A percentile compares a stretch with the other conserved stretches of the same genome.
Evolutionary conservation across 495 filamentous ascomycete species (phyloP).

Genomic region (Neurospora sublineolata): DNA sequence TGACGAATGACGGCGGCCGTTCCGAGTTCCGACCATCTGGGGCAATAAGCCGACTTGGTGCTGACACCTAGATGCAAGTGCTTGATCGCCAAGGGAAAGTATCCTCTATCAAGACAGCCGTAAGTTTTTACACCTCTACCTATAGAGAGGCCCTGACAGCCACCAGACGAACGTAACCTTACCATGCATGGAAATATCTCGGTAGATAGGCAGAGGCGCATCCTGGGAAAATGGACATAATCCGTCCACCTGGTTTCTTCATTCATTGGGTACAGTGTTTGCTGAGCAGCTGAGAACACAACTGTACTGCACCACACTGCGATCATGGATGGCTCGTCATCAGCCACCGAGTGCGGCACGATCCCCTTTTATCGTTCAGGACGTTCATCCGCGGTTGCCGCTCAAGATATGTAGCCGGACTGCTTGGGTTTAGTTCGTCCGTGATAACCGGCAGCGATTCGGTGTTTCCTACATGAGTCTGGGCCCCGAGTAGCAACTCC

Average conservation of each 20-base stretch:
- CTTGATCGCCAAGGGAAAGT: background rate
- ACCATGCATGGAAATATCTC: background rate
- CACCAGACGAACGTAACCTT: background rate
- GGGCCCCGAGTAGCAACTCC: background rate
- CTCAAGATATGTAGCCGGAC: background rate
- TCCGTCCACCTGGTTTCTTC: background rate
- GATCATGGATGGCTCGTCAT: background rate
- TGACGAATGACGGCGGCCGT: background rate
- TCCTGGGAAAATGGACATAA: background rate
- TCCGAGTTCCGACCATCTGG: background rate
- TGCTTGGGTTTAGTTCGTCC: background rate
- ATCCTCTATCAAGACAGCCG: too few relatives aligned
- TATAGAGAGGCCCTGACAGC: background rate
- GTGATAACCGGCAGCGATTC: background rate
- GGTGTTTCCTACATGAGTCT: background rate
- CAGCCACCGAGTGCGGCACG: background rate
- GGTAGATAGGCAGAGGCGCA: background rate
- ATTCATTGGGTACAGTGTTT: background rate
- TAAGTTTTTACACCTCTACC: background rate
- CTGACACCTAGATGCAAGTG: background rate
- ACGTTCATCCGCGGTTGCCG: background rate
- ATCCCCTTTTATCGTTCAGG: background rate
- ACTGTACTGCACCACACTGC: background rate
- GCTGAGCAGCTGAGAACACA: background rate
- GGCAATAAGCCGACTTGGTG: background rate